Evolutionary conservation across 139 green algal genomes (phyloP).

Genomic region (Ettlia oleoabundans): DNA sequence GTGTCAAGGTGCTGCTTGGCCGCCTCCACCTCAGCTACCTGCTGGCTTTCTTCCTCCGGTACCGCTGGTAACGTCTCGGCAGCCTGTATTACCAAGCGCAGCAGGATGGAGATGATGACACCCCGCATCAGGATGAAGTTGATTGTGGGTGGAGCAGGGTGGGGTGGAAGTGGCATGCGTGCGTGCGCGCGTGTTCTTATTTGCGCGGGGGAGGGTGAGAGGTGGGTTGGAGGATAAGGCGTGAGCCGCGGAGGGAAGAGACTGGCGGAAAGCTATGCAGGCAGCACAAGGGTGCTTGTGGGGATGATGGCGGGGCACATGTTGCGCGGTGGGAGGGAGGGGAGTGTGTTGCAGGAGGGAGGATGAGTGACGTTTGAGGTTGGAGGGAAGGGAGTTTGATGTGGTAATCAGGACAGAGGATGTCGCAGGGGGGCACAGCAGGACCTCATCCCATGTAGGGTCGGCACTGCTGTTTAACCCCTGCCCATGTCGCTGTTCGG

Average conservation of each 20-base stretch:
- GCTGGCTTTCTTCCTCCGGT: background rate
- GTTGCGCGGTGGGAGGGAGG: too few species aligned
- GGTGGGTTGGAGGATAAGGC: background rate
- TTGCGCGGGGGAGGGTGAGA: background rate
- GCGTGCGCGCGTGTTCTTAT: background rate
- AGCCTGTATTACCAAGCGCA: too few species aligned
- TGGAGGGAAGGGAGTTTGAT: too few species aligned
- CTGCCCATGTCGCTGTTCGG: conserved; percentile 2
- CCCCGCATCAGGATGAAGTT: too few species aligned
- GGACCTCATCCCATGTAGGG: background rate
- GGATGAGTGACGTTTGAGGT: too few species aligned
- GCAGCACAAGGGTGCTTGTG: background rate
- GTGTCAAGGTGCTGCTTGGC: conserved; percentile 43
- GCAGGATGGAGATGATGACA: too few species aligned
- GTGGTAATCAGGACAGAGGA: too few species aligned
- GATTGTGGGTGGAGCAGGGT: too few species aligned
- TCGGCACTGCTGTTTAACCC: conserved; percentile 8
- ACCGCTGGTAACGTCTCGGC: background rate
- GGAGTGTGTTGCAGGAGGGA: too few species aligned
- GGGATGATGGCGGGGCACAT: too few species aligned
- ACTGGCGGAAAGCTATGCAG: background rate
- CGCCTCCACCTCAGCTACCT: background rate
- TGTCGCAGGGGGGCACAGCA: conserved; percentile 29
- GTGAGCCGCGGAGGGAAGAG: too few species aligned
- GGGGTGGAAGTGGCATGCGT: background rate